phyloP scores from a whole-genome alignment of 2,329 filamentous ascomycete species.

The Metarhizium robertsii region DNA sequence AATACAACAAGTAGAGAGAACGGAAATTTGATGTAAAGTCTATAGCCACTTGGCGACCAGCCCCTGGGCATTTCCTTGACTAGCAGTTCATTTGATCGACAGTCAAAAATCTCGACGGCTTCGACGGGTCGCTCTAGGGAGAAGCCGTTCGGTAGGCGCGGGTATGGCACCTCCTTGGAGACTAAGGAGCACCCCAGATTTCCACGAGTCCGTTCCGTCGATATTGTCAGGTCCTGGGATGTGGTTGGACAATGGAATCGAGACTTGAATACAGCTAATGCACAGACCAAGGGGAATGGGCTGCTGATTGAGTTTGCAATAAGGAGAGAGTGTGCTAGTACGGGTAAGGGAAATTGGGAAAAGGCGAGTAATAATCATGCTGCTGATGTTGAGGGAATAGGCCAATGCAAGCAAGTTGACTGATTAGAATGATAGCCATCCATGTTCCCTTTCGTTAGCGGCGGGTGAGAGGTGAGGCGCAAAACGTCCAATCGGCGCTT shows the following conservation, averaged over 20 bases:
- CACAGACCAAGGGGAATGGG: background rate
- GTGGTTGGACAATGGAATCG: slow-evolving; percentile 20
- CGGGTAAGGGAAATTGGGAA: background rate
- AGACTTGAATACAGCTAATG: slow-evolving; percentile 3
- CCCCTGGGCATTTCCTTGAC: background rate
- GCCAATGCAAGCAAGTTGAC: background rate
- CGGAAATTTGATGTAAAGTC: background rate
- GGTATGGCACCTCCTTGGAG: slow-evolving; percentile 12
- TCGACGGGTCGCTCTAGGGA: slow-evolving; percentile 6
- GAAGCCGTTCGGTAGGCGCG: slow-evolving; percentile 8
- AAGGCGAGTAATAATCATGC: background rate
- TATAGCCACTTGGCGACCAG: background rate
- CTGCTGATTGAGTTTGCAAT: background rate
- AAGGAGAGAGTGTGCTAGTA: background rate
- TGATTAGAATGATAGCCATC: background rate
- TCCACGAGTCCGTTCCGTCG: slow-evolving; percentile 1
- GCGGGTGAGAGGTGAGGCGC: slow-evolving; percentile 1
- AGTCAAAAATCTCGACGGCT: background rate
- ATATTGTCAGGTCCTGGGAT: slow-evolving; percentile 12
- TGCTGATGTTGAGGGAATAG: slow-evolving; percentile 5
- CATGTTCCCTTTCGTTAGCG: slow-evolving; percentile 5
- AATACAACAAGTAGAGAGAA: too few species aligned
- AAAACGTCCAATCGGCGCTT: slow-evolving; percentile 12
- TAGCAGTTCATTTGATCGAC: background rate
- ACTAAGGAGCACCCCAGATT: background rate